These are phyloP conservation scores for Solanum acaule DNA, from an alignment of 257 asterid genomes.

Conservation along the genomic window DNA sequence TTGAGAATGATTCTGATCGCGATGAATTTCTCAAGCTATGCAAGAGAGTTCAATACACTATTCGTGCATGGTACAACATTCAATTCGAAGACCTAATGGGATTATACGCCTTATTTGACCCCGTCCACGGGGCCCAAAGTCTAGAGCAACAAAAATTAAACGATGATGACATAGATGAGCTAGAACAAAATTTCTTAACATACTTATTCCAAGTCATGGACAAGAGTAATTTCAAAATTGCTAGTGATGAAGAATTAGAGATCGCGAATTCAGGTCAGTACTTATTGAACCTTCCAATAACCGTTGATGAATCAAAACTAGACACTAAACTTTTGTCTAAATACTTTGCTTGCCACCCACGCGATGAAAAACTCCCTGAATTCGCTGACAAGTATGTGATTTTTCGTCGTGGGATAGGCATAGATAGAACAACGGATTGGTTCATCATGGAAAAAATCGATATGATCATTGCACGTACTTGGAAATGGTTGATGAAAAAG, in stretches of 20 bases:
- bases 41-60: constrained; percentile 90
- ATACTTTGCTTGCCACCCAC: constrained; percentile 54
- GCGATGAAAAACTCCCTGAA: constrained; percentile 64
- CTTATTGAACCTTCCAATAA: constrained; percentile 85
- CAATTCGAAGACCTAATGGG: constrained; percentile 99
- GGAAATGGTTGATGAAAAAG: constrained; percentile 75
- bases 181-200: constrained; percentile 74
- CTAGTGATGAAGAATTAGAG: constrained; percentile 75
- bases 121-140: constrained; percentile 68
- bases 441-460: constrained; percentile 95
- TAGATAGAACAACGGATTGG: constrained; percentile 78
- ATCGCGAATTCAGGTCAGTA: constrained; percentile 86
- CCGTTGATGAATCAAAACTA: constrained; percentile 90
- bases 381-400: constrained; percentile 85
- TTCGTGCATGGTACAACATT: constrained; percentile 91
- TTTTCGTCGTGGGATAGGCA: constrained; percentile 94
- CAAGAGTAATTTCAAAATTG: constrained; percentile 87
- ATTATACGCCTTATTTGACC: constrained; percentile 91
- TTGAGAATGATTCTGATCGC: constrained; percentile 76
- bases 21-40: constrained; percentile 86
- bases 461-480: constrained; percentile 58
- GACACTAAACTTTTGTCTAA: constrained; percentile 64
- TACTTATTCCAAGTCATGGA: constrained; percentile 89
- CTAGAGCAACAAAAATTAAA: constrained; percentile 82
- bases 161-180: constrained; percentile 52